Evolutionary conservation across 345 rosid genomes (phyloP), one percentile per base, ranked within the genome.

Genomic region (Iberis pinnata): DNA sequence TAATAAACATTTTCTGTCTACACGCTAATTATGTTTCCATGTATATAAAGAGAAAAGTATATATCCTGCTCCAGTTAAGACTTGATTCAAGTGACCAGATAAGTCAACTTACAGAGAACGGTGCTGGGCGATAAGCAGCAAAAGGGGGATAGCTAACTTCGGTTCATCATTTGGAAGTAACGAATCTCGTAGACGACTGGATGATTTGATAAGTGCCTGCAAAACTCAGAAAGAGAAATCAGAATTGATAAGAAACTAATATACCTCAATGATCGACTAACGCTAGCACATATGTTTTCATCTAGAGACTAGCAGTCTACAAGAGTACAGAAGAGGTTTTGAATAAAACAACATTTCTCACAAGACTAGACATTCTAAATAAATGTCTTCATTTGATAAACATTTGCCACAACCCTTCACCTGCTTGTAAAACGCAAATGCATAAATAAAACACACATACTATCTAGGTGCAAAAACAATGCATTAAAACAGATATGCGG

Each of bases 121-220:
- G 61, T 93, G 95, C 65, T 93, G 99, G 41, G 97, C 95, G 38
- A 93, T 68, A 70, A 93, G 95, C 55, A 93, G 69, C 71, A 93
- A 70, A 65, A 88, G 87, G 15, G 97, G 95, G 56, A 86, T 67
- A 22, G 97, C 99, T 70, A 88, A 68, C 73, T 83, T 93, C 27
- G 89, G 89, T 62, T 93, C 97, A 74, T 88, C 99, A 76, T 78
- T 86, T 7, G 99, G 80, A 63, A 88, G 85, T 75, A 93, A 75
- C 1, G 99, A 84, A 65, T 93, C 99, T 60, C 95, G 75, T 35
- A 93, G 76, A 66, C 99, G 77, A 68, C 80, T 81, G 39, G 95
- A 86, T 47, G 99, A 93, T 75, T 93, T 93, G 57, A 83, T 37
- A 75, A 93, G 75, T 38, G 97, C 95, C 99, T 93, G 90, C 80